A percentile compares a stretch with the other conserved stretches of the same genome.
Evolutionary conservation across 768 basidiomycete genomes (phyloP).

Genomic region (Grammothele lineata): DNA sequence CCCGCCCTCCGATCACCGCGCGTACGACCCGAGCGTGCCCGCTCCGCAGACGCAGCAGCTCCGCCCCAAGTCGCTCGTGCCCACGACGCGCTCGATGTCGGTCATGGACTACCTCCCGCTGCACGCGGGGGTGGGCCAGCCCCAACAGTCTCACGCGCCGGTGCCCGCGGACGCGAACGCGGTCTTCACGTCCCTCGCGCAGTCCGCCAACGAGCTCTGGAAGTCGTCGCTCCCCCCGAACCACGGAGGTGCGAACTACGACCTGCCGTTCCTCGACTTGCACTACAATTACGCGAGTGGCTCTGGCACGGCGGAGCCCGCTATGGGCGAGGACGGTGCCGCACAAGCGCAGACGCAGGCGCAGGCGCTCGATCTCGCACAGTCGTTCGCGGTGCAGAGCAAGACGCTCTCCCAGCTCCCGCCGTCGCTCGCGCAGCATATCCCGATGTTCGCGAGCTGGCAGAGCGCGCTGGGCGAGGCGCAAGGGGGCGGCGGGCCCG

Average conservation of each 20-base stretch:
- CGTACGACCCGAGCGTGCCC: constrained; percentile 28
- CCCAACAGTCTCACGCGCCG: constrained; percentile 2
- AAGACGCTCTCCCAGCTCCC: constrained; percentile 30
- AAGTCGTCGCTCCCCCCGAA: background rate
- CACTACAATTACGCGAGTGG: constrained; percentile 51
- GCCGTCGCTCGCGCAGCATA: constrained; percentile 27
- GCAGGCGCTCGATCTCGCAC: constrained; percentile 47
- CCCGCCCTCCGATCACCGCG: constrained; percentile 52
- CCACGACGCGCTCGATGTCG: constrained; percentile 22
- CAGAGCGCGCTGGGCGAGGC: constrained; percentile 11
- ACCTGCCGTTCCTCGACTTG: constrained; percentile 67
- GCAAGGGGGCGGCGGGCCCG: background rate
- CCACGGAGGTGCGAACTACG: constrained; percentile 30
- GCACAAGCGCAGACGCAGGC: too few species aligned
- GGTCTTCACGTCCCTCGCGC: constrained; percentile 11
- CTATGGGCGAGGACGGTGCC: constrained; percentile 12
- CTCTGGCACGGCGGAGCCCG: constrained; percentile 1
- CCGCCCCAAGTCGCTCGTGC: constrained; percentile 20
- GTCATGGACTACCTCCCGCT: constrained; percentile 18
- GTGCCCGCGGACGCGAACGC: background rate
- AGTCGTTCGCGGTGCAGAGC: constrained; percentile 22
- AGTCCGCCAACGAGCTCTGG: constrained; percentile 15
- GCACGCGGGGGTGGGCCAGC: constrained; percentile 8
- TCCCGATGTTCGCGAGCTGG: constrained; percentile 16
- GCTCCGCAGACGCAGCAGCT: constrained; percentile 27